Conservation (phyloP, 2,329 filamentous ascomycete genomes). For the Microdochium paspali region DNA sequence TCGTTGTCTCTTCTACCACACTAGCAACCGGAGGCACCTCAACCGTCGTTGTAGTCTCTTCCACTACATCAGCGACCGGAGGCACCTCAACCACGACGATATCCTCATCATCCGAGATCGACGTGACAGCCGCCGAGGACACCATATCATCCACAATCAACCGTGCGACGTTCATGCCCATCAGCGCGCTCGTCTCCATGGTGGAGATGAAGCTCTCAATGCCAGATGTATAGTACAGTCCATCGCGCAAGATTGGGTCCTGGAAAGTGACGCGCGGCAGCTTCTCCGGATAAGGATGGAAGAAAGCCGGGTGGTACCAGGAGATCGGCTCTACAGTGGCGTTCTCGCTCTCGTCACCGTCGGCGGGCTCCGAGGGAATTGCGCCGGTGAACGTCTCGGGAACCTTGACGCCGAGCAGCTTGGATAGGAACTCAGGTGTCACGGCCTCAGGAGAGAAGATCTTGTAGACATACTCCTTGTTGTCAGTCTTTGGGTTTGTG, state of each 20-base stretch:
- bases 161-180: conserved; percentile 77
- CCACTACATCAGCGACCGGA: not conserved
- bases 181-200: conserved; percentile 92
- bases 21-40: too few species aligned
- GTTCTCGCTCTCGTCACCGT: conserved; percentile 20
- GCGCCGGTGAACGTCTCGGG: conserved; percentile 26
- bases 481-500: conserved; percentile 46
- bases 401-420: conserved; percentile 38
- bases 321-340: conserved; percentile 44
- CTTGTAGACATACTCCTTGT: conserved; percentile 53
- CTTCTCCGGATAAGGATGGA: conserved; percentile 78
- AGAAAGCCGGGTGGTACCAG: conserved; percentile 70
- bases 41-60: not conserved
- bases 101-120: not conserved
- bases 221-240: conserved; percentile 61
- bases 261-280: conserved; percentile 84
- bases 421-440: conserved; percentile 41
- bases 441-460: conserved; percentile 51
- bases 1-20: too few species aligned
- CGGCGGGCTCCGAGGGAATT: conserved; percentile 4
- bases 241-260: conserved; percentile 57
- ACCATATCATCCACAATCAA: conserved; percentile 55
- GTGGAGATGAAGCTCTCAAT: conserved; percentile 94
- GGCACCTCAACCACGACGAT: not conserved
- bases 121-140: not conserved